Base-by-base conservation (phyloP, 768 basidiomycete genomes). In the Tylopilus vinaceipallidus region DNA sequence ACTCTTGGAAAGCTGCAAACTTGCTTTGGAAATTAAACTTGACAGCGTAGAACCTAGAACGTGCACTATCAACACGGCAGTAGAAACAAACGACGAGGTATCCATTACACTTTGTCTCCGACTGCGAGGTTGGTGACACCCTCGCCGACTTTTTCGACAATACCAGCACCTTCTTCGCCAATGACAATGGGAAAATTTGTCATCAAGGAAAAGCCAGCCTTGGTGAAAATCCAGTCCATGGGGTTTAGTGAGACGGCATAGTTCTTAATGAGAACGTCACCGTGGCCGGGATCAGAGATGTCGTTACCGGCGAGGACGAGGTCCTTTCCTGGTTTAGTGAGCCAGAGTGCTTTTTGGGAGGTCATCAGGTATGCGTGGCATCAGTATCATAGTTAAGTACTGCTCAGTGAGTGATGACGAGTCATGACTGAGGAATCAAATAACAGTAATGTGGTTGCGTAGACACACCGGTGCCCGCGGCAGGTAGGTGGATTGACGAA, bases 181-280 rank as follows among this genome's bases (percentile, higher is more conserved):
- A 69, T 41, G 41, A 72, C 56, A 16, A 58, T 56, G 0, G 75
- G 75, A 49, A 54, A 77, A 6, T 61, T 48, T n/a, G 70, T 58
- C 35, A 75, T 34, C n/a, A 52, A 12, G 42, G 30, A 37, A 14
- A 46, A 36, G 22, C 26, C 35, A 2, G 6, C 6, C 36, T 53
- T 44, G 12, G 41, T 39, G 19, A 53, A 36, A 12, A 22, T 20
- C 56, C 50, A 56, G 47, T 80, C 76, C 11, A 71, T 65, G 0
- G 77, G 77, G 53, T 78, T 76, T 19, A 78, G 56, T 6, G 70
- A 66, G 0, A 72, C 65, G 1, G 76, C 62, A 30, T 66, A 48
- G 30, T 75, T 55, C 52, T 71, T 71, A 54, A 77, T 63, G 36
- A 77, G 65, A 30, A 78, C 39, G 39, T 76, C 72, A 20, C 70